Evolutionary conservation across 805 yeast species (phyloP), one percentile per base, ranked within the genome.

Genomic region (Yamadazyma kitorensis): DNA sequence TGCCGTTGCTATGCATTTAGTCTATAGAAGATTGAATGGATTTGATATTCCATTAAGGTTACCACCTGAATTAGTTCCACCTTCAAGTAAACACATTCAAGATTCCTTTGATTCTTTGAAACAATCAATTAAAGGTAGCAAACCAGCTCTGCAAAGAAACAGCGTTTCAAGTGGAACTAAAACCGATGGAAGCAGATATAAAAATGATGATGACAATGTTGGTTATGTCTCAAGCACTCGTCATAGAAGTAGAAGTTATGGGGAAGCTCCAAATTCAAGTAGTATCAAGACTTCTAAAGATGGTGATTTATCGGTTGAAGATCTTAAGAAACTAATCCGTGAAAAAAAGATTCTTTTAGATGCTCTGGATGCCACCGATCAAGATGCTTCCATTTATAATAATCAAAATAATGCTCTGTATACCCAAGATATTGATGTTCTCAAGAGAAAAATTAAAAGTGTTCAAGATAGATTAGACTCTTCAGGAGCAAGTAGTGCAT

Each of bases 1-100:
- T 64, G 83, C 96, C 0, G 88, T 93, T 22, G 97, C 98, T 20
- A 93, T 91, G 98, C 97, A 94, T 69, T 70, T 91, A 39, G 91
- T 91, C 27, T 91, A 93, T 62, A 77, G 96, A 57, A 76, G 91
- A 43, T 66, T 91, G 54, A 89, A 88, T 52, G 97, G 97, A 2
- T 78, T 76, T 44, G 86, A 83, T n/a, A 62, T 93, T 32, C 98
- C 98, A 16, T 54, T 70, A 30, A 68, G 79, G 35, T 71, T 91
- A 34, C 98, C 98, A 3, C 87, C 94, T 2, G 95, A 88, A 52
- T 73, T 91, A 44, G 66, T 88, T 19, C 98, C 98, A 6, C 94
- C 95, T 2, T 83, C 95, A 6, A 74, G 83, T 24, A 78, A 80
- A 49, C 71, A 83, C 39, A 63, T 93, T 40, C 82, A 84, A 43